Percentiles rank a stretch among this genome's conserved stretches.
phyloP scores from a whole-genome alignment of 148 eudicot species.

The Fagopyrum esculentum region DNA sequence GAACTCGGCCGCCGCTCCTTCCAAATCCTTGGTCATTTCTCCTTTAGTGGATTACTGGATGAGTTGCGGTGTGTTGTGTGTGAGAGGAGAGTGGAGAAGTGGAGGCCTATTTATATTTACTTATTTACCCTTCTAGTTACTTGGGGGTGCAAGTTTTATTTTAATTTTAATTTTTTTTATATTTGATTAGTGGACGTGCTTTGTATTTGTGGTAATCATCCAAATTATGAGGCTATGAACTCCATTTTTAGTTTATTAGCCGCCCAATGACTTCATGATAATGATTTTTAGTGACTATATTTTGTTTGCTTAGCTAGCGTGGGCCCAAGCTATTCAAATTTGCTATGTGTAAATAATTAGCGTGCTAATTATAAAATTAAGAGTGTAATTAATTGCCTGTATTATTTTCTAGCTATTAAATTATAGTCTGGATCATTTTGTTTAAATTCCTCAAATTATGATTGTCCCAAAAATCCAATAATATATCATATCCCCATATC shows the following conservation, averaged over 20 bases:
- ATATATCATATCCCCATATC: not conserved
- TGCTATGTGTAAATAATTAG: not conserved
- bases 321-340: not conserved
- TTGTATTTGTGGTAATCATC: not conserved
- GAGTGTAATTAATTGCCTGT: too few relatives aligned
- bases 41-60: not conserved
- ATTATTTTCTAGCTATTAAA: too few relatives aligned
- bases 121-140: not conserved
- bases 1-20: not conserved
- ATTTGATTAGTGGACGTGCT: not conserved
- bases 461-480: not conserved
- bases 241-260: not conserved
- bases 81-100: not conserved
- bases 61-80: not conserved
- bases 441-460: not conserved
- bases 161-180: not conserved
- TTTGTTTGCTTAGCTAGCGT: not conserved
- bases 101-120: not conserved
- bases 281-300: not conserved
- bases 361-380: too few relatives aligned
- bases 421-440: too few relatives aligned
- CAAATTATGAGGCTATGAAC: not conserved
- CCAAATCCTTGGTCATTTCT: not conserved
- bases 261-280: conserved; percentile 6
- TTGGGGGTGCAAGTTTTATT: not conserved